Evolutionary conservation across 768 basidiomycete genomes (phyloP).

Genomic region (Xanthoconium stramineum): DNA sequence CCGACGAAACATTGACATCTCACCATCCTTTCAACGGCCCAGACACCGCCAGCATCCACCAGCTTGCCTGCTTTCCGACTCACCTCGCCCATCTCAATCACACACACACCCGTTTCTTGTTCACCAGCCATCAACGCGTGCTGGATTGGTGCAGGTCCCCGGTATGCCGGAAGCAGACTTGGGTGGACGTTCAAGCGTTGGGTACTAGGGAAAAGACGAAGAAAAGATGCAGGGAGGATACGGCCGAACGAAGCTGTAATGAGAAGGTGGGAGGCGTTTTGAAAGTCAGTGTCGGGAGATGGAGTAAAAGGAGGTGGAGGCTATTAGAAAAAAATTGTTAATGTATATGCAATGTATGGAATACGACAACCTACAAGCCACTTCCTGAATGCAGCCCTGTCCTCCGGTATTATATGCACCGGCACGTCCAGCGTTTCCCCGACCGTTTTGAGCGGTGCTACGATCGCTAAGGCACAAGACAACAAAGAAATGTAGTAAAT

Average conservation of each 20-base stretch:
- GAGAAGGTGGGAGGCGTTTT: conserved; percentile 52
- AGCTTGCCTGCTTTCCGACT: conserved; percentile 45
- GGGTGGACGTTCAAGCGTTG: conserved; percentile 86
- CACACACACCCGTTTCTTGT: conserved; percentile 70
- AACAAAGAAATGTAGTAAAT: not conserved
- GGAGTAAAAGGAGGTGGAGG: conserved; percentile 39
- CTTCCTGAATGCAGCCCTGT: conserved; percentile 54
- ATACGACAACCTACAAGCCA: conserved; percentile 51
- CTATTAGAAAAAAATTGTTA: conserved; percentile 33
- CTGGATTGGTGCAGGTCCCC: conserved; percentile 92
- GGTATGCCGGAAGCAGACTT: conserved; percentile 78
- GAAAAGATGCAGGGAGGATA: conserved; percentile 63
- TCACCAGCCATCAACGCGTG: conserved; percentile 70
- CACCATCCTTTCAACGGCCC: conserved; percentile 54
- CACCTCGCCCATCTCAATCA: conserved; percentile 71
- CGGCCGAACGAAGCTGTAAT: conserved; percentile 91
- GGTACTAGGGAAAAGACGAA: conserved; percentile 55
- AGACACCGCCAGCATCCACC: conserved; percentile 77
- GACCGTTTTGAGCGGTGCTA: conserved; percentile 69
- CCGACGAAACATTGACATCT: conserved; percentile 19
- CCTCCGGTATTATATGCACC: conserved; percentile 58
- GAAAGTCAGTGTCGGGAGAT: conserved; percentile 4
- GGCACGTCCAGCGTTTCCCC: conserved; percentile 53
- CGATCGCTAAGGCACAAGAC: conserved; percentile 1
- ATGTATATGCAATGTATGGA: not conserved